Evolutionary conservation across 2,329 filamentous ascomycete genomes (phyloP).

Genomic region (Sclerotinia glacialis): DNA sequence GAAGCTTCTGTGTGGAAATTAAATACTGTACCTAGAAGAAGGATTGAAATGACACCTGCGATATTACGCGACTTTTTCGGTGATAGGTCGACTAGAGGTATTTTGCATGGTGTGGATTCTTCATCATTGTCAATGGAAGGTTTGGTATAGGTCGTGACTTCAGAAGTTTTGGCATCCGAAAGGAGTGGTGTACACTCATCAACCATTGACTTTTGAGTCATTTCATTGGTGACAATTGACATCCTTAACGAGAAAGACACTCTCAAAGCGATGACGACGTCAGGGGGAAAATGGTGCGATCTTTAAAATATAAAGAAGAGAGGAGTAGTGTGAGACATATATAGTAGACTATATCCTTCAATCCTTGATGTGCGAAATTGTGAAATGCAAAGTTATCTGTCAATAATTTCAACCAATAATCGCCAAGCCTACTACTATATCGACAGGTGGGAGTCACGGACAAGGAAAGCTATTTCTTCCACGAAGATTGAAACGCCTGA

Average conservation of each 20-base stretch:
- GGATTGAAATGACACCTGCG: slow-evolving; percentile 28
- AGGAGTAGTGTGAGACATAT: not conserved
- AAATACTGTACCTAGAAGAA: slow-evolving; percentile 24
- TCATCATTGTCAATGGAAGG: not conserved
- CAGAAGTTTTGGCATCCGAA: not conserved
- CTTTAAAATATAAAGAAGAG: not conserved
- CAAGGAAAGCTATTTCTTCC: too few species aligned
- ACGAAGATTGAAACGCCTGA: too few species aligned
- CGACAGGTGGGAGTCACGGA: not conserved
- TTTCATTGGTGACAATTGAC: not conserved
- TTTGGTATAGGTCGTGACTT: not conserved
- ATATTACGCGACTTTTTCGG: slow-evolving; percentile 16
- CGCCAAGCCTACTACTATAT: not conserved
- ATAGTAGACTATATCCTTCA: not conserved
- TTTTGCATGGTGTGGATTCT: not conserved
- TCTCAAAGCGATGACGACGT: not conserved
- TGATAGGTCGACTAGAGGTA: not conserved
- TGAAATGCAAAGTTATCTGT: not conserved
- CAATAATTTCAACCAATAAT: not conserved
- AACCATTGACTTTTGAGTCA: not conserved
- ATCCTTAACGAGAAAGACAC: not conserved
- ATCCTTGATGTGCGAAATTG: not conserved
- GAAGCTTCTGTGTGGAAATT: not conserved
- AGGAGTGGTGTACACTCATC: slow-evolving; percentile 4
- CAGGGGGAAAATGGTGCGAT: not conserved